phyloP scores from a whole-genome alignment of 2,329 filamentous ascomycete genomes.

The Pyricularia sp. region DNA sequence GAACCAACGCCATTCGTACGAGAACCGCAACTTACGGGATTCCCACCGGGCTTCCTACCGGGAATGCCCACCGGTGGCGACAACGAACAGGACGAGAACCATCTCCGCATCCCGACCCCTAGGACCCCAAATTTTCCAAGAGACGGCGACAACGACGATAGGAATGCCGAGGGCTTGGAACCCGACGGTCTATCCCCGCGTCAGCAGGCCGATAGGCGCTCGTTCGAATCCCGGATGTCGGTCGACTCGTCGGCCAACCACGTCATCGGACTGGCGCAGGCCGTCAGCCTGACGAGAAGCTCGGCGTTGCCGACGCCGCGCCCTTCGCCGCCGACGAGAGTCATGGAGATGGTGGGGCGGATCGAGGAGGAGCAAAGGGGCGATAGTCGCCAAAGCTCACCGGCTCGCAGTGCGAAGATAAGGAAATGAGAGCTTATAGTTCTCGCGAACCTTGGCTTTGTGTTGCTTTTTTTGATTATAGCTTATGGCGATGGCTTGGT shows the following conservation, averaged over 20 bases:
- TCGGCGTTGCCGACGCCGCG: background rate
- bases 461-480: background rate
- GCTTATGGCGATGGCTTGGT: background rate
- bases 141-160: background rate
- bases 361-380: constrained; percentile 31
- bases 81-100: background rate
- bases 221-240: constrained; percentile 7
- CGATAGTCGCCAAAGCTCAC: constrained; percentile 29
- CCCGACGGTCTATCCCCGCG: background rate
- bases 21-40: background rate
- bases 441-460: background rate
- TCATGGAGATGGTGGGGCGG: constrained; percentile 46
- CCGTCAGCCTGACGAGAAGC: constrained; percentile 24
- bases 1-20: background rate
- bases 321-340: constrained; percentile 23
- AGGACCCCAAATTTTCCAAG: background rate
- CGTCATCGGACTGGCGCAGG: constrained; percentile 29
- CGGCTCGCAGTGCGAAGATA: constrained; percentile 11
- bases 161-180: background rate
- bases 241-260: constrained; percentile 1
- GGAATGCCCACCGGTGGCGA: background rate
- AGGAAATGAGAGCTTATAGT: background rate
- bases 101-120: background rate
- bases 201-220: background rate
- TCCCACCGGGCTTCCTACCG: background rate